Conservation (phyloP, 2,329 filamentous ascomycete genomes). For the Pestalotiopsis sp. region DNA sequence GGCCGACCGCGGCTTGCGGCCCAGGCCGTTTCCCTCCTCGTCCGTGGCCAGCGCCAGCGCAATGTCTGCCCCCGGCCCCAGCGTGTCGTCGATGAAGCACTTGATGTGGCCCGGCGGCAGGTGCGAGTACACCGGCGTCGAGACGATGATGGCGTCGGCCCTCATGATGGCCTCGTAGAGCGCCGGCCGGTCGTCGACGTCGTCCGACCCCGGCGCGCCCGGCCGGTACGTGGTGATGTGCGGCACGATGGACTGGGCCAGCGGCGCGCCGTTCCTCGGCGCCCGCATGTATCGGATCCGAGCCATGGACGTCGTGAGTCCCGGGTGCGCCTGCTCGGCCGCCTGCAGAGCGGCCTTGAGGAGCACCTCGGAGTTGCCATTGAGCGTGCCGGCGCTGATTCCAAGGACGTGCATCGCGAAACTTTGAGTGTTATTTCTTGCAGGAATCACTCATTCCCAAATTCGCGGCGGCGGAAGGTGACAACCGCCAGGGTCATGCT, state of each 20-base stretch:
- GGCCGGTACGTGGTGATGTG: neutral
- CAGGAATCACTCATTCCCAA: neutral
- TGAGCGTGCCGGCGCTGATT: conserved; percentile 1
- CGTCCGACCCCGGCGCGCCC: neutral
- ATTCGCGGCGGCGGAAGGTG: neutral
- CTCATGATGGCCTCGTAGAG: conserved; percentile 1
- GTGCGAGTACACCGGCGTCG: neutral
- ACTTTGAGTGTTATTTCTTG: neutral
- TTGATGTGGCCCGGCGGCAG: conserved; percentile 1
- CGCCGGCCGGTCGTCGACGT: neutral
- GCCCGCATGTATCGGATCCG: neutral
- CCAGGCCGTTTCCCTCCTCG: neutral
- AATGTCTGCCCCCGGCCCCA: neutral
- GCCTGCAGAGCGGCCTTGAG: neutral
- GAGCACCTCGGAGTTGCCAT: conserved; percentile 1
- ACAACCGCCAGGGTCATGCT: neutral
- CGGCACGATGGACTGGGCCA: neutral
- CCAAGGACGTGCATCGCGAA: neutral
- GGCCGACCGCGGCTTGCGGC: neutral
- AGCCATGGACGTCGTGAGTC: neutral
- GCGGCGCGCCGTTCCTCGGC: neutral
- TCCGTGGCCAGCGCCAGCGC: neutral
- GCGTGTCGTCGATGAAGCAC: conserved; percentile 2
- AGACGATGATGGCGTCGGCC: conserved; percentile 1
- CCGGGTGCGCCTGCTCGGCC: neutral